A percentile compares a stretch with the other conserved stretches of the same genome.
Evolutionary conservation across 257 asterid species (phyloP).

Genomic region (Lycium barbarum): DNA sequence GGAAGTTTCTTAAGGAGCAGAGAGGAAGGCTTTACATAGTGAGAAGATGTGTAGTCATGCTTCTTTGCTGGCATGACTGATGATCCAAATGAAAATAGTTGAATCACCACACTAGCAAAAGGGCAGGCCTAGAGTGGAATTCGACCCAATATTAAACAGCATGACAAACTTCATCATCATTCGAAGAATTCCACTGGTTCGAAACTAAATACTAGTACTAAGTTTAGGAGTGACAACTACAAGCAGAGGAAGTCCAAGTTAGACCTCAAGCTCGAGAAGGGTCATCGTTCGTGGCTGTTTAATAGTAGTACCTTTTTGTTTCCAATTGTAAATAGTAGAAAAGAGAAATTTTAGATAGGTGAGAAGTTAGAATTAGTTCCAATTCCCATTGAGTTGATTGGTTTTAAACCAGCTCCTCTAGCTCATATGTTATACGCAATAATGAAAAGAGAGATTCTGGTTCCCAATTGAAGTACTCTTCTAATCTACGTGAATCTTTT

Average conservation of each 20-base stretch:
- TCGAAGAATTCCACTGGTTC: not conserved
- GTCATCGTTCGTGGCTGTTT: not conserved
- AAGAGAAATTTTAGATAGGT: conserved; percentile 7
- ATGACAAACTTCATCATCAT: not conserved
- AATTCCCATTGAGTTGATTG: not conserved
- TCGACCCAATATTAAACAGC: not conserved
- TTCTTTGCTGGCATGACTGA: conserved; percentile 75
- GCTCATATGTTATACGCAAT: not conserved
- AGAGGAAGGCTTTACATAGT: conserved; percentile 70
- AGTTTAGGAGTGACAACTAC: not conserved
- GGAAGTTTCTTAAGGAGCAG: conserved; percentile 61
- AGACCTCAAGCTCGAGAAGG: not conserved
- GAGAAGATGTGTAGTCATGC: conserved; percentile 74
- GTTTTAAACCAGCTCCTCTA: not conserved
- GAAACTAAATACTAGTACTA: not conserved
- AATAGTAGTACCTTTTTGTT: not conserved
- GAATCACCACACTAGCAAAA: not conserved
- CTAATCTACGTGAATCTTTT: not conserved
- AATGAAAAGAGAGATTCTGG: not conserved
- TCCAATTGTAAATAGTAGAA: conserved; percentile 15
- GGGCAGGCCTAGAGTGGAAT: not conserved
- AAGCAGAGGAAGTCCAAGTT: not conserved
- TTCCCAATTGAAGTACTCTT: not conserved
- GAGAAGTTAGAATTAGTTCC: not conserved
- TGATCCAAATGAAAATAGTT: not conserved